Base-by-base conservation (phyloP, 176 grass and related monocot genomes). In the Oryza meyeriana region DNA sequence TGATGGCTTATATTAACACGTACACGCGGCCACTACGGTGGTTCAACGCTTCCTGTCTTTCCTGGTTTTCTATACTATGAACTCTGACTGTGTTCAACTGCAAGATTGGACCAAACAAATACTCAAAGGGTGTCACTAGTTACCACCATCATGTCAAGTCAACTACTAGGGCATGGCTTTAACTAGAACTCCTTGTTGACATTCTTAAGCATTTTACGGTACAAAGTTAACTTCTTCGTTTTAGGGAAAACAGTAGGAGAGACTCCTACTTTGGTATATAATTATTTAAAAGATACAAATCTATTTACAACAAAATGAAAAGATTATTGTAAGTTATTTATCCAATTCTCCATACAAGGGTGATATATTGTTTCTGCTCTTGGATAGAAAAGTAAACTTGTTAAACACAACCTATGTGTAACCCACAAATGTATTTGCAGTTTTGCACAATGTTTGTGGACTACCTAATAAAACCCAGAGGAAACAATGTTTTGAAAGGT, bases 71-170 rank as follows among this genome's bases (percentile, higher is more conserved):
- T 2, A 33, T 4, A 33, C 35, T 36, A 50, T 68, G 61, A 38
- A 69, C 74, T 69, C 22, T 36, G 20, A 69, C 14, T 79, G 22
- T 79, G 20, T 41, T 62, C 11, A 36, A 4, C 38, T 30, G 44
- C 6, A 81, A 35, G 32, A 63, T 44, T 36, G 48, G 72, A 68
- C 11, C 63, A 63, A 75, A 69, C 44, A 69, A 70, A 47, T 81
- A 34, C 71, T 61, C 3, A 8, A 42, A 71, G 29, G 35, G 18
- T 41, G 34, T 73, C 17, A 55, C 50, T 5, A n/a, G 1, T 20
- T 55, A n/a, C 35, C 41, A 73, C 38, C 9, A 28, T 82, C 80
- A 74, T 42, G 52, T 35, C 36, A 63, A 45, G 52, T 35, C 36
- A 63, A 45, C 20, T 31, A n/a, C 34, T 42, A 69, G 11, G 36